These are phyloP conservation scores for Coemansia sp. DNA, from an alignment of 371 early-diverging fungal genomes.

Conservation along the genomic window DNA sequence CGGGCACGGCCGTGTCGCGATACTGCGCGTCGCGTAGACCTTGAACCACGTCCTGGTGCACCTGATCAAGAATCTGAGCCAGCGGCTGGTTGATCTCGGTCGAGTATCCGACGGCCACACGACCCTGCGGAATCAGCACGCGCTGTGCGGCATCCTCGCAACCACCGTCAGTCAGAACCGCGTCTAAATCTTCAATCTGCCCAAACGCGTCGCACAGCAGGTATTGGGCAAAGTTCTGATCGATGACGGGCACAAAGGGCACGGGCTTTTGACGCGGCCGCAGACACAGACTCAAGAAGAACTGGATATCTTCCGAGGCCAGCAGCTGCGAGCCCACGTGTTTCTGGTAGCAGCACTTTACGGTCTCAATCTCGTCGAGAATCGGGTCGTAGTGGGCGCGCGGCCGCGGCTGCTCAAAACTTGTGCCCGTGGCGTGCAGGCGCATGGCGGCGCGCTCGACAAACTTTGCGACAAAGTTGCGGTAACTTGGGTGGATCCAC, in stretches of 20 bases:
- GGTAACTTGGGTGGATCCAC: conserved; percentile 83
- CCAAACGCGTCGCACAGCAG: conserved; percentile 93
- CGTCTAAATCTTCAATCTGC: conserved; percentile 87
- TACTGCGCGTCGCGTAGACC: conserved; percentile 62
- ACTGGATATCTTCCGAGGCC: conserved; percentile 87
- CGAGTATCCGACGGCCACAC: conserved; percentile 81
- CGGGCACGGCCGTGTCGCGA: conserved; percentile 65
- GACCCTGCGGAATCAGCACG: conserved; percentile 90
- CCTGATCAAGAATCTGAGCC: conserved; percentile 81
- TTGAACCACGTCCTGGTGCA: conserved; percentile 75
- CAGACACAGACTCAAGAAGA: conserved; percentile 79
- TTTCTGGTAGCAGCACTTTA: conserved; percentile 71
- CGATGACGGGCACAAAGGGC: conserved; percentile 89
- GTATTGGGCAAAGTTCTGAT: conserved; percentile 90
- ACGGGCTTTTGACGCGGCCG: conserved; percentile 86
- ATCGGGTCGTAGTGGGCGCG: conserved; percentile 66
- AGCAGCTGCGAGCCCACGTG: conserved; percentile 71
- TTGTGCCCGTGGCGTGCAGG: conserved; percentile 67
- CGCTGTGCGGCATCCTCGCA: conserved; percentile 76
- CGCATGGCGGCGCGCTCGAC: conserved; percentile 86
- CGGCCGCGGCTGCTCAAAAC: conserved; percentile 68
- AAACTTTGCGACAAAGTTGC: conserved; percentile 83
- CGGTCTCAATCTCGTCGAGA: conserved; percentile 67
- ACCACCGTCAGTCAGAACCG: conserved; percentile 63
- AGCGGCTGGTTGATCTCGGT: conserved; percentile 81